Base-by-base conservation (phyloP, 1,284 basidiomycete species). In the Rhizoctonia solani region DNA sequence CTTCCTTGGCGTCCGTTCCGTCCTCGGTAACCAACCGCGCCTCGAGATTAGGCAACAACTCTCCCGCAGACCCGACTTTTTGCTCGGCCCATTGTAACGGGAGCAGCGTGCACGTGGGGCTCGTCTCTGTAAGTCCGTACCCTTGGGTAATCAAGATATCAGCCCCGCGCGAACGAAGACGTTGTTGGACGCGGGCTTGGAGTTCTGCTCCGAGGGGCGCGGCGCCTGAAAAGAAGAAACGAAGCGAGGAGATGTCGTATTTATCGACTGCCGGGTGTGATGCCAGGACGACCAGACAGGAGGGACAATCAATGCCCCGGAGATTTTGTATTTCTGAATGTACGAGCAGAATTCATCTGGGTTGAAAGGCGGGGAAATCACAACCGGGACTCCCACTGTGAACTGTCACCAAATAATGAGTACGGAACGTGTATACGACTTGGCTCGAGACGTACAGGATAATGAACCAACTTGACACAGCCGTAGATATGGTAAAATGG, bases 41-140 rank as follows among this genome's bases (percentile, higher is more conserved):
- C 74, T 94, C 85, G 29, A 94, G 82, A 69, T 91, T 92, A 0
- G 95, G 87, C 11, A 95, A 75, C 1, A 95, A 79, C 1, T 81
- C 75, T 0, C 95, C 95, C 44, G 89, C 83, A 42, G 85, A 83
- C 32, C 92, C 87, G 44, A 85, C 72, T 71, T 85, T 85, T 3
- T 65, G 37, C 29, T 50, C 55, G 29, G 56, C 55, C n/a, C 47
- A 29, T 14, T 42, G 23, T 6, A 39, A n/a, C 2, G 42, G 50
- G 13, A 70, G 25, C 5, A 61, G 47, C 37, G 58, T 49, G 42
- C 49, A 50, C 11, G 68, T 54, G 32, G 68, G 68, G 30, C 55
- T 56, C 1, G 88, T 89, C 76, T 93, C 92, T 0, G 90, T 92
- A 16, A 93, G 77, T 11, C 92, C 90, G 71, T 89, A 93, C 0